Conservation (phyloP, 2,329 filamentous ascomycete genomes). For the Blastomyces gilchristii region DNA sequence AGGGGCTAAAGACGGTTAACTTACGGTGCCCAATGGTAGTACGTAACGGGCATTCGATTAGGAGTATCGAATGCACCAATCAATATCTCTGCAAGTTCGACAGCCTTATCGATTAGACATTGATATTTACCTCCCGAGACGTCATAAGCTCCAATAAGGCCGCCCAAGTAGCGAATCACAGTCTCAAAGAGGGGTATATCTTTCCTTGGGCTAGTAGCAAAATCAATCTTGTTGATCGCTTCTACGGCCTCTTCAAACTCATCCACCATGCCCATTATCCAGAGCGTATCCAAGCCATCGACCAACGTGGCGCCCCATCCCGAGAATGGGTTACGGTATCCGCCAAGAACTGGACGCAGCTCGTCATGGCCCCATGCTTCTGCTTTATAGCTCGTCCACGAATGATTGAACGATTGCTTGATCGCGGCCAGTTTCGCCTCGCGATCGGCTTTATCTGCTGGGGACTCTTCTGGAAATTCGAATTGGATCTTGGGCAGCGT, state of each 20-base stretch:
- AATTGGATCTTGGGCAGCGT: conserved; percentile 23
- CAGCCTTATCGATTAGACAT: conserved; percentile 41
- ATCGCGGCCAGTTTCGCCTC: conserved; percentile 38
- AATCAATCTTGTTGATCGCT: conserved; percentile 46
- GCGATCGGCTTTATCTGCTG: conserved; percentile 26
- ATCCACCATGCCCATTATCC: conserved; percentile 50
- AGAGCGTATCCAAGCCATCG: conserved; percentile 51
- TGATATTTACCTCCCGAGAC: conserved; percentile 47
- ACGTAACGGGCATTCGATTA: conserved; percentile 22
- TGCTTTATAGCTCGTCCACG: conserved; percentile 52
- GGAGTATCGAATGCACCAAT: conserved; percentile 35
- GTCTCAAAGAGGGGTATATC: conserved; percentile 40
- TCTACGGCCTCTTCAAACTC: conserved; percentile 48
- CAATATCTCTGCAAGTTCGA: conserved; percentile 46
- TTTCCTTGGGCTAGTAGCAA: conserved; percentile 30
- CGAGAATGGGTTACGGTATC: conserved; percentile 49
- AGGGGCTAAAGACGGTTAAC: conserved; percentile 17
- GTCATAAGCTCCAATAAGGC: conserved; percentile 45
- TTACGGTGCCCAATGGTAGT: conserved; percentile 66
- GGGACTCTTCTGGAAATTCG: conserved; percentile 20
- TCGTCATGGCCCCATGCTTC: conserved; percentile 57
- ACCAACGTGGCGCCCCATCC: conserved; percentile 53
- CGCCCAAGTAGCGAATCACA: conserved; percentile 46
- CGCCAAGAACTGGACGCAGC: conserved; percentile 47
- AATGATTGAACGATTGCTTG: conserved; percentile 43